Evolutionary conservation across 805 yeast genomes (phyloP).

Genomic region (Scheffersomyces coipomensis): DNA sequence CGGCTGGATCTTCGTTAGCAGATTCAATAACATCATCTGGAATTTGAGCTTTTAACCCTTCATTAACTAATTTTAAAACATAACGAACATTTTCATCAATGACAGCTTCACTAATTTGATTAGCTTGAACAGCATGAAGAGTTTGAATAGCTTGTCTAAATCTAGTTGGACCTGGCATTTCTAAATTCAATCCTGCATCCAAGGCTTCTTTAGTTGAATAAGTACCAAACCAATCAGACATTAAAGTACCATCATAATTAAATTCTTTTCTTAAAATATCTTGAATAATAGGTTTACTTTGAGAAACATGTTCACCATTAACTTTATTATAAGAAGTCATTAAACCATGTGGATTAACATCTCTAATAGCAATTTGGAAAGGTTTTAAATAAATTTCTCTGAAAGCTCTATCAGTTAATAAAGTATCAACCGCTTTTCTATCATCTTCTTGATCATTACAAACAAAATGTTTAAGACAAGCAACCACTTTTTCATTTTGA

Average conservation of each 20-base stretch:
- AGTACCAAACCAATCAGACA: constrained; percentile 68
- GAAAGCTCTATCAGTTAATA: constrained; percentile 57
- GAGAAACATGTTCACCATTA: constrained; percentile 59
- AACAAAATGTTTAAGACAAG: constrained; percentile 62
- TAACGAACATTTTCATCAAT: constrained; percentile 49
- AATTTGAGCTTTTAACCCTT: constrained; percentile 39
- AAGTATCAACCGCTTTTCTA: constrained; percentile 46
- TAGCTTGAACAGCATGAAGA: constrained; percentile 39
- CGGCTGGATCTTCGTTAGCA: constrained; percentile 47
- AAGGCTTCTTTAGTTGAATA: constrained; percentile 47
- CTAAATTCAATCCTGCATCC: constrained; percentile 59
- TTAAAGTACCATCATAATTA: constrained; percentile 53
- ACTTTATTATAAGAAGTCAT: constrained; percentile 67
- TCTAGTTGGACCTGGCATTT: constrained; percentile 64
- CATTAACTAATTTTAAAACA: constrained; percentile 48
- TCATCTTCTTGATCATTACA: constrained; percentile 63
- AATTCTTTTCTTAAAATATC: constrained; percentile 55
- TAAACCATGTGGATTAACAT: constrained; percentile 50
- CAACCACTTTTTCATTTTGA: constrained; percentile 49
- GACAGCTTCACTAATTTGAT: constrained; percentile 37
- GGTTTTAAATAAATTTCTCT: constrained; percentile 66
- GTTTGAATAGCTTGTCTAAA: constrained; percentile 42
- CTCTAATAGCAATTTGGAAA: constrained; percentile 56
- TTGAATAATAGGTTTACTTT: constrained; percentile 40
- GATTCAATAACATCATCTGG: constrained; percentile 33